phyloP scores from a whole-genome alignment of 2,329 filamentous ascomycete species.

The Pseudogymnoascus sp. region DNA sequence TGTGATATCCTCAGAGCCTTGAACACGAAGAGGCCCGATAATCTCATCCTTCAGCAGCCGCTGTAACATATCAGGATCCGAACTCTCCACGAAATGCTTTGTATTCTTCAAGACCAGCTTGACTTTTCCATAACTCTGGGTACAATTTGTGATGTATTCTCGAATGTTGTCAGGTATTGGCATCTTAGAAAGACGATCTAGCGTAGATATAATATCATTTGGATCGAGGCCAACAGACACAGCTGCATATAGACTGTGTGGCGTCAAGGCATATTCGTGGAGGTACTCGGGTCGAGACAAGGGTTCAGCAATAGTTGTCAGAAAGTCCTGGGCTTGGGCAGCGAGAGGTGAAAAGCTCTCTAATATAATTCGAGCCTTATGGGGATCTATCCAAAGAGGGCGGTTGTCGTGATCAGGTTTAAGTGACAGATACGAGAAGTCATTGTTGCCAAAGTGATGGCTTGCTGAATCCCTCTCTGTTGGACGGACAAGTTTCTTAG shows the following conservation, averaged over 20 bases:
- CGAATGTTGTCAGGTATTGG: constrained; percentile 74
- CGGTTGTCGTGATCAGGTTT: constrained; percentile 86
- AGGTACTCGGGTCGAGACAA: constrained; percentile 82
- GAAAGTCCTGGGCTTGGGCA: constrained; percentile 81
- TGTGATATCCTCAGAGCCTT: constrained; percentile 62
- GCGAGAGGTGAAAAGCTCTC: constrained; percentile 91
- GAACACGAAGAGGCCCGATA: constrained; percentile 72
- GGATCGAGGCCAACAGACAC: constrained; percentile 89
- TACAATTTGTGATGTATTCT: constrained; percentile 67
- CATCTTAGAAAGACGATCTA: constrained; percentile 85
- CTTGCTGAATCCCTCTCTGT: constrained; percentile 27
- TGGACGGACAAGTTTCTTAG: constrained; percentile 14
- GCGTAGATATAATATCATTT: constrained; percentile 79
- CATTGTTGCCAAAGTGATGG: constrained; percentile 28
- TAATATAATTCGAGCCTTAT: constrained; percentile 78
- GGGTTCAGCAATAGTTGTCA: constrained; percentile 93
- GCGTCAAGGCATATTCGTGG: constrained; percentile 87
- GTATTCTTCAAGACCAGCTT: constrained; percentile 93
- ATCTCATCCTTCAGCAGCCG: constrained; percentile 76
- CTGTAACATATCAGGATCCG: constrained; percentile 79
- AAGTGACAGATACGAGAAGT: constrained; percentile 75
- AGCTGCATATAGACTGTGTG: constrained; percentile 89
- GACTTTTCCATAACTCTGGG: constrained; percentile 88
- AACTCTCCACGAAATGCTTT: constrained; percentile 87
- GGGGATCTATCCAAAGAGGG: constrained; percentile 87